phyloP scores from a whole-genome alignment of 2,329 filamentous ascomycete species.

The Aspergillus tubingensis region DNA sequence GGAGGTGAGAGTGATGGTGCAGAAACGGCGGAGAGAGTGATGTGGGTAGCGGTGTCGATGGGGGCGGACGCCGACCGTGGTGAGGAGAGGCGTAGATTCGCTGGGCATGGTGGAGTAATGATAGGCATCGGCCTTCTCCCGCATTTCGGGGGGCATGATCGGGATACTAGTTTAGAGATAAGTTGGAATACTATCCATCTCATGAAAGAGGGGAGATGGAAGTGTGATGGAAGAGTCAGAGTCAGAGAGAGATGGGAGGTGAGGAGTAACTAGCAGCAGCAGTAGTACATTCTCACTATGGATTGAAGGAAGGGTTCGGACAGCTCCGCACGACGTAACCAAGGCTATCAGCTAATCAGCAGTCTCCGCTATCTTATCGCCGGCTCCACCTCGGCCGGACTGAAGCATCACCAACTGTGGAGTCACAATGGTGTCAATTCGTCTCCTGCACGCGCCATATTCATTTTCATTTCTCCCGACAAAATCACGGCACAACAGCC shows the following conservation, averaged over 20 bases:
- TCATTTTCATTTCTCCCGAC: background rate
- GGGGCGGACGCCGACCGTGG: conserved; percentile 41
- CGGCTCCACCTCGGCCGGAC: background rate
- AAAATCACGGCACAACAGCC: too few relatives aligned
- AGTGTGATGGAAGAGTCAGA: background rate
- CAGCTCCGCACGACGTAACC: background rate
- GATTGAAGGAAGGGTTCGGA: background rate
- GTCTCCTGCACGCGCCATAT: background rate
- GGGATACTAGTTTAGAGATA: background rate
- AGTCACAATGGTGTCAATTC: background rate
- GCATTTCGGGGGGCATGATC: conserved; percentile 28
- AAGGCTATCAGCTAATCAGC: background rate
- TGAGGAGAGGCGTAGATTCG: conserved; percentile 46
- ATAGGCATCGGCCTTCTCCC: conserved; percentile 38
- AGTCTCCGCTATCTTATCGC: background rate
- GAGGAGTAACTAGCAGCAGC: background rate
- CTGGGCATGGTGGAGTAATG: conserved; percentile 31
- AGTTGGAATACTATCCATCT: background rate
- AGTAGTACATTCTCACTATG: too few relatives aligned
- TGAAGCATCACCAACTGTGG: background rate
- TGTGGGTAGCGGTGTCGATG: conserved; percentile 46
- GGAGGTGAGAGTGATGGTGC: conserved; percentile 42
- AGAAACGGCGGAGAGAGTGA: conserved; percentile 44
- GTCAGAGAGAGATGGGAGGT: background rate
- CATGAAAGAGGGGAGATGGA: conserved; percentile 1